These are phyloP conservation scores for Diaporthe destruens DNA, from an alignment of 2,329 filamentous ascomycete genomes.

Conservation along the genomic window DNA sequence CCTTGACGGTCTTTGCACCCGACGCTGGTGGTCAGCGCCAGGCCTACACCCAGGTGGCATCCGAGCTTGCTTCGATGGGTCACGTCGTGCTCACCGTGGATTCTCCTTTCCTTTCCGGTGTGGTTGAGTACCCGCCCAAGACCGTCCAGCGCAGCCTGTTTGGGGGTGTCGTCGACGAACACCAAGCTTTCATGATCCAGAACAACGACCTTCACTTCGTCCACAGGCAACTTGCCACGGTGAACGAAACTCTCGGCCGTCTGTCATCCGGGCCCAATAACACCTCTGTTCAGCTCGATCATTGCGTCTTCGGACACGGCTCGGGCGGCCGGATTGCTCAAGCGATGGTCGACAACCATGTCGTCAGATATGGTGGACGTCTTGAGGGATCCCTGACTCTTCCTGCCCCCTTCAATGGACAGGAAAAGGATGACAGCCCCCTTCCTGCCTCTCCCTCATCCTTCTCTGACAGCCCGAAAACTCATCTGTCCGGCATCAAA, in stretches of 20 bases:
- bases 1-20: slow-evolving; percentile 34
- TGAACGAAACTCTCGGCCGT: background rate
- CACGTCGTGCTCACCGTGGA: slow-evolving; percentile 37
- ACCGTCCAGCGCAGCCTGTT: background rate
- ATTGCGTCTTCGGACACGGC: slow-evolving; percentile 37
- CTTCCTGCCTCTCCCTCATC: background rate
- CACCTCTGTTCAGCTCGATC: background rate
- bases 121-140: slow-evolving; percentile 1
- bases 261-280: background rate
- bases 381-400: slow-evolving; percentile 20
- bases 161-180: background rate
- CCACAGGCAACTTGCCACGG: background rate
- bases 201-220: slow-evolving; percentile 11
- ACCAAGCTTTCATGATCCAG: background rate
- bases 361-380: slow-evolving; percentile 8
- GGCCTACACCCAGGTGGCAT: slow-evolving; percentile 38
- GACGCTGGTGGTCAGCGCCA: slow-evolving; percentile 36
- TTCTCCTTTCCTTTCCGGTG: slow-evolving; percentile 32
- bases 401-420: slow-evolving; percentile 16
- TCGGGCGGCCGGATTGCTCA: slow-evolving; percentile 28
- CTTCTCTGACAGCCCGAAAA: no score
- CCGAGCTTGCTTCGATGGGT: slow-evolving; percentile 34
- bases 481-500: background rate
- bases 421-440: background rate
- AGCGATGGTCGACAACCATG: background rate